Base-by-base conservation (phyloP, 306 rosid species). In the Lathyrus sativus region DNA sequence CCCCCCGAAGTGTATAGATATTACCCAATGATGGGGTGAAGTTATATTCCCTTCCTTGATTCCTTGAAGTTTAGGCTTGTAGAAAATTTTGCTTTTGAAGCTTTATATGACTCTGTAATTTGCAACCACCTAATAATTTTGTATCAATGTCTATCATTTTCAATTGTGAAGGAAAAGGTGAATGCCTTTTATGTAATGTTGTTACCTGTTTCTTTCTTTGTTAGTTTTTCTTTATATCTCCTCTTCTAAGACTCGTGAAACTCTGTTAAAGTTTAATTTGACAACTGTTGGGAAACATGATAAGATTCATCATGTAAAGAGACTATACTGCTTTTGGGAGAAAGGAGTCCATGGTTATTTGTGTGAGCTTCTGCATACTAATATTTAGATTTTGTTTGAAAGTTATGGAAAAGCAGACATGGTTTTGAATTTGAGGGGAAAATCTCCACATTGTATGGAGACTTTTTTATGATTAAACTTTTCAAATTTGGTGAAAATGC, bases 61-160 rank as follows among this genome's bases (percentile, higher is more conserved):
- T 35, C 8, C 39, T 35, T 35, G 39, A 35, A 59, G 57, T 74
- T 38, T 9, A 68, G 65, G 46, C 73, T 73, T 66, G 43, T 49
- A 69, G 65, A 29, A 80, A 41, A 12, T 74, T 74, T 74, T 71
- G 62, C 51, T 65, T 64, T 39, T 33, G 65, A 71, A 45, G 63
- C 48, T 67, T 59, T 41, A 37, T 42, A 2, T 17, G 31, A 51
- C 28, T 29, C 38, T 35, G 7, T 35, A 35, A 56, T 28, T 4
- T 69, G 19, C 67, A 44, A 58, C 74, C 43, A 68, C 68, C 50
- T 46, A 68, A 54, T 54, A 43, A 15, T 54, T 6, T 18, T 72
- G 67, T 61, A 33, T 41, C 31, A 1, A 24, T 73, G 33, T 7
- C n/a, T 43, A 33, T 77, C 72, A 57, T 57, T 67, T 65, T 44